phyloP scores from a whole-genome alignment of 352 stramenopile genomes.

The Phytophthora sp. region DNA sequence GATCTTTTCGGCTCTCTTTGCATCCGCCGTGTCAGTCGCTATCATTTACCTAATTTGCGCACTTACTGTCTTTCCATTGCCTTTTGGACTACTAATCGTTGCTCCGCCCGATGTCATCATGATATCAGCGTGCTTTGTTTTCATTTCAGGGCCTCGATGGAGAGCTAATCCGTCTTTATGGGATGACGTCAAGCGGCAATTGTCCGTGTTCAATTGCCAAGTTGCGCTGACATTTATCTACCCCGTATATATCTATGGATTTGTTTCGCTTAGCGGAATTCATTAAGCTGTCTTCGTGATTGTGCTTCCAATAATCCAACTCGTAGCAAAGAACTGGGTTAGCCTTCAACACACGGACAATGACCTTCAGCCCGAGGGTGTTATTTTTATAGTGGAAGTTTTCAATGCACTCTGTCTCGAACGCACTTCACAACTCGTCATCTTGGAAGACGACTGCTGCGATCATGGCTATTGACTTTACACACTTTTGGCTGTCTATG shows the following conservation, averaged over 20 bases:
- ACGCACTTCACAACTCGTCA: slow-evolving; percentile 17
- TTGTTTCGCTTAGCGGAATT: slow-evolving; percentile 21
- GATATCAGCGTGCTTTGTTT: slow-evolving; percentile 11
- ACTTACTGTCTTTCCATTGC: slow-evolving; percentile 40
- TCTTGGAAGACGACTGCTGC: neutral
- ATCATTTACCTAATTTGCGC: slow-evolving; percentile 16
- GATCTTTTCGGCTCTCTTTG: neutral
- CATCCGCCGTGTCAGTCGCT: neutral
- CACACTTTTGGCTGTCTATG: slow-evolving; percentile 1
- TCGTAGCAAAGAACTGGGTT: slow-evolving; percentile 48
- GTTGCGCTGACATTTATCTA: slow-evolving; percentile 41
- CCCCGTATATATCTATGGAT: slow-evolving; percentile 48
- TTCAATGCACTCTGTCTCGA: slow-evolving; percentile 51
- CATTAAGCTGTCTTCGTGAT: slow-evolving; percentile 39
- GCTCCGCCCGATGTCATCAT: slow-evolving; percentile 5
- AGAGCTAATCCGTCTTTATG: slow-evolving; percentile 9
- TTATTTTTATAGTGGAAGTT: slow-evolving; percentile 62
- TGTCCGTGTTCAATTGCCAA: slow-evolving; percentile 25
- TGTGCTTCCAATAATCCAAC: slow-evolving; percentile 48
- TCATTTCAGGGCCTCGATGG: slow-evolving; percentile 20
- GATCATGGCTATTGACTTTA: neutral
- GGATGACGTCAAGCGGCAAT: slow-evolving; percentile 18
- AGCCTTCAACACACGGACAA: slow-evolving; percentile 17
- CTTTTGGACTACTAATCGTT: slow-evolving; percentile 43
- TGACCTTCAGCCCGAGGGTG: slow-evolving; percentile 43